Evolutionary conservation across 2,329 filamentous ascomycete genomes (phyloP).

Genomic region (Helotiales sp.): DNA sequence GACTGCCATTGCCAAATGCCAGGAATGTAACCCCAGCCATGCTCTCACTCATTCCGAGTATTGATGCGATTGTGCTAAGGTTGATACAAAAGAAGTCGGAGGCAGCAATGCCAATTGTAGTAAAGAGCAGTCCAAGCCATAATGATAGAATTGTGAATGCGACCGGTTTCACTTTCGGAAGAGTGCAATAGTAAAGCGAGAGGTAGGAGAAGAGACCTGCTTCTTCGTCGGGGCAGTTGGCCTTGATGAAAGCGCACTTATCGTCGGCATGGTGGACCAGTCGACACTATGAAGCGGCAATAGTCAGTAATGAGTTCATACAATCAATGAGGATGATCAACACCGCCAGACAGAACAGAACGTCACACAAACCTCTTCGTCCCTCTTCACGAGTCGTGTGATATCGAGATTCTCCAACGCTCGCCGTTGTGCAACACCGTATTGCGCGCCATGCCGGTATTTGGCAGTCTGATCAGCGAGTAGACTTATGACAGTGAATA

Average conservation of each 20-base stretch:
- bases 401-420: constrained; percentile 27
- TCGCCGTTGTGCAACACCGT: constrained; percentile 30
- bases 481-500: constrained; percentile 32
- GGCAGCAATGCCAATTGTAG: constrained; percentile 94
- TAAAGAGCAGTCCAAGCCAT: constrained; percentile 90
- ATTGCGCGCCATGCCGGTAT: constrained; percentile 30
- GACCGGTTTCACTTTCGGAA: constrained; percentile 67
- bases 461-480: constrained; percentile 32
- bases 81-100: constrained; percentile 99
- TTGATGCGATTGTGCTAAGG: constrained; percentile 84
- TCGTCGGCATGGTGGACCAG: constrained; percentile 75
- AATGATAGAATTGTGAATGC: constrained; percentile 76
- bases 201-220: constrained; percentile 89
- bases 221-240: constrained; percentile 85
- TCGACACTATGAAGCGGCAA: constrained; percentile 60
- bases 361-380: constrained; percentile 33
- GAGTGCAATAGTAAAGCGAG: constrained; percentile 83
- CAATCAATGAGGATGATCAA: background rate
- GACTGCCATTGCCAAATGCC: constrained; percentile 95
- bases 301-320: background rate
- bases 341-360: background rate
- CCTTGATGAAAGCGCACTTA: constrained; percentile 82
- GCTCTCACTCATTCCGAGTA: constrained; percentile 93
- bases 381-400: constrained; percentile 30
- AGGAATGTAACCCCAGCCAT: constrained; percentile 95